These are phyloP conservation scores for Trichosanthes cucumerina DNA, from an alignment of 306 rosid species.

Conservation along the genomic window DNA sequence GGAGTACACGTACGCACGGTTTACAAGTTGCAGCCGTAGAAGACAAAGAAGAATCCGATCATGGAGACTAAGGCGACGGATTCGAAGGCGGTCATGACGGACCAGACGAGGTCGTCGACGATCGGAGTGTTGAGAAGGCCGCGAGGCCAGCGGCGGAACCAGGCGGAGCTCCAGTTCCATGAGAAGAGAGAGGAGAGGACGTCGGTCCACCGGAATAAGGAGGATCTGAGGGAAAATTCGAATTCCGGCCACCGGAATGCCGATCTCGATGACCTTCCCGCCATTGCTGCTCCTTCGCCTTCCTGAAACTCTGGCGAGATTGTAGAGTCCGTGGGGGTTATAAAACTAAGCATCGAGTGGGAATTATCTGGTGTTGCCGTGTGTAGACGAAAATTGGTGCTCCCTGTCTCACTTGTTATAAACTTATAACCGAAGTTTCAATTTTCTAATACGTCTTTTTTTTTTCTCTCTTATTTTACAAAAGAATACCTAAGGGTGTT, in stretches of 20 bases:
- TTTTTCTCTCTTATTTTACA: too few species aligned
- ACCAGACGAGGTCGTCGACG: slow-evolving; percentile 69
- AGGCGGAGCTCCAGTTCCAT: slow-evolving; percentile 18
- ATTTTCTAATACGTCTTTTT: too few species aligned
- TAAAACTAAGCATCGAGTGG: not conserved
- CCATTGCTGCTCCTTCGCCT: not conserved
- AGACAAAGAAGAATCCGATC: slow-evolving; percentile 76
- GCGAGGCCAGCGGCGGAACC: slow-evolving; percentile 36
- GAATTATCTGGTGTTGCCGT: not conserved
- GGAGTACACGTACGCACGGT: not conserved
- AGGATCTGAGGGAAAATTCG: slow-evolving; percentile 15
- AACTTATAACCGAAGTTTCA: not conserved
- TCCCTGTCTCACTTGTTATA: not conserved
- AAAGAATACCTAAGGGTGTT: too few species aligned
- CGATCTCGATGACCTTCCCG: not conserved
- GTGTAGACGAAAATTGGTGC: not conserved
- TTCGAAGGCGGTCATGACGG: slow-evolving; percentile 57
- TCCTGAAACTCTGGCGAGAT: not conserved
- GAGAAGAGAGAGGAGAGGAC: slow-evolving; percentile 20
- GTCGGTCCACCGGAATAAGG: slow-evolving; percentile 39
- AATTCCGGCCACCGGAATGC: not conserved
- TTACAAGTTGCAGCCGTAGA: slow-evolving; percentile 70
- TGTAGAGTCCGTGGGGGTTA: not conserved
- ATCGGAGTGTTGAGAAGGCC: slow-evolving; percentile 28
- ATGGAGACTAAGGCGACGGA: slow-evolving; percentile 63